A percentile compares a stretch with the other conserved stretches of the same genome.
Conservation (phyloP, 805 yeast genomes). For the Candida ponderosae region DNA sequence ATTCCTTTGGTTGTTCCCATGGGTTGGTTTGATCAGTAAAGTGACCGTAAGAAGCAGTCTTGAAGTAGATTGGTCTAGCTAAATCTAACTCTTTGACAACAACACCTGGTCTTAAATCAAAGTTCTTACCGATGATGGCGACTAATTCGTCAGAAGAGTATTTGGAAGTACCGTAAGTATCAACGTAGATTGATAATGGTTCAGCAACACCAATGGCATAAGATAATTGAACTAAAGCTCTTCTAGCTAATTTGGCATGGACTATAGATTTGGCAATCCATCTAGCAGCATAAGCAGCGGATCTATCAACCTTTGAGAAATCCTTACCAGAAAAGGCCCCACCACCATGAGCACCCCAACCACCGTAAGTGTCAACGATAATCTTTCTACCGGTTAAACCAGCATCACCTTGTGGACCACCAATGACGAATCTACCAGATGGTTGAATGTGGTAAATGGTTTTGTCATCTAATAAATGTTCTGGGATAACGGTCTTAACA, state of each 20-base stretch:
- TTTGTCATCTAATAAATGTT: slow-evolving; percentile 82
- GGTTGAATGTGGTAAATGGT: slow-evolving; percentile 98
- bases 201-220: slow-evolving; percentile 99
- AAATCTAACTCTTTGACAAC: slow-evolving; percentile 93
- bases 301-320: slow-evolving; percentile 98
- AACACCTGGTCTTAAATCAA: slow-evolving; percentile 99
- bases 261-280: slow-evolving; percentile 99
- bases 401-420: slow-evolving; percentile 99
- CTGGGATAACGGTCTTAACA: slow-evolving; percentile 89
- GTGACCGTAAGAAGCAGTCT: slow-evolving; percentile 99
- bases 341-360: slow-evolving; percentile 99
- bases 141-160: slow-evolving; percentile 86
- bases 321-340: slow-evolving; percentile 99
- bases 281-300: slow-evolving; percentile 99
- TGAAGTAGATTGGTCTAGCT: slow-evolving; percentile 98
- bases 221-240: slow-evolving; percentile 97
- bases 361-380: slow-evolving; percentile 99
- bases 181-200: slow-evolving; percentile 96
- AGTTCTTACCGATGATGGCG: slow-evolving; percentile 85
- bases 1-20: slow-evolving; percentile 95
- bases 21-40: slow-evolving; percentile 98
- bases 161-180: slow-evolving; percentile 96
- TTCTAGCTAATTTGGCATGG: slow-evolving; percentile 88
- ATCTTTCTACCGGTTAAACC: slow-evolving; percentile 99
- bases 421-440: slow-evolving; percentile 98